These are phyloP conservation scores for Pythium guiyangense DNA, from an alignment of 352 stramenopile species.

Conservation along the genomic window DNA sequence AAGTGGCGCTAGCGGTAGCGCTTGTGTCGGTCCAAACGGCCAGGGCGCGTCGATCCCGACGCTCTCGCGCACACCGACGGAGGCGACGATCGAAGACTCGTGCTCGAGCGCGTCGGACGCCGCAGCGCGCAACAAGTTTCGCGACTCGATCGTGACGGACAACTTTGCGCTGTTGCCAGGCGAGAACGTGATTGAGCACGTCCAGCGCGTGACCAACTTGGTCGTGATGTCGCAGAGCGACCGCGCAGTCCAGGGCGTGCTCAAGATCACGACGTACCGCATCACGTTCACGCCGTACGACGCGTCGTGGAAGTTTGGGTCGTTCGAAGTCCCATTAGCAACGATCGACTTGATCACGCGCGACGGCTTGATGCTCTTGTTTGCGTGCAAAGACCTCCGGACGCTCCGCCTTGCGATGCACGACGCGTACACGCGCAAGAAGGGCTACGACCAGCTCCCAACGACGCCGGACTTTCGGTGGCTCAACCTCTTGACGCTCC, in stretches of 20 bases:
- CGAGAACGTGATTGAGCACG: constrained; percentile 71
- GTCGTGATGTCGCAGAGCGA: constrained; percentile 84
- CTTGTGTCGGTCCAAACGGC: too few relatives aligned
- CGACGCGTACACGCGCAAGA: constrained; percentile 81
- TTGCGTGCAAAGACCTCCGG: constrained; percentile 78
- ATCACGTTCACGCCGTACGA: constrained; percentile 85
- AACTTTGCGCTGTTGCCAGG: constrained; percentile 51
- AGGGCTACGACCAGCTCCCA: constrained; percentile 72
- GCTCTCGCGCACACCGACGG: too few relatives aligned
- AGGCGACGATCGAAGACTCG: too few relatives aligned
- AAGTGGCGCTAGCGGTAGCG: too few relatives aligned
- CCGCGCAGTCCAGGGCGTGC: constrained; percentile 76
- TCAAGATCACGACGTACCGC: constrained; percentile 82
- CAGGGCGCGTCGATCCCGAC: too few relatives aligned
- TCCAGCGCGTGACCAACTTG: constrained; percentile 82
- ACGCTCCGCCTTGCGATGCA: too few relatives aligned
- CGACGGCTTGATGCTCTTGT: constrained; percentile 79
- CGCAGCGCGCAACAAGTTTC: too few relatives aligned
- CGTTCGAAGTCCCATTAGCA: constrained; percentile 78
- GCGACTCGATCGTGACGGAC: too few relatives aligned
- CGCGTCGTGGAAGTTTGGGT: constrained; percentile 81
- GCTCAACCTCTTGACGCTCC: too few relatives aligned
- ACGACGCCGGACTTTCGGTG: constrained; percentile 77
- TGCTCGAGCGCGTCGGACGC: constrained; percentile 22
- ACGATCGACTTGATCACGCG: constrained; percentile 75